These are phyloP conservation scores for Candida mesenterica DNA, from an alignment of 1,139 yeast genomes.

Conservation along the genomic window DNA sequence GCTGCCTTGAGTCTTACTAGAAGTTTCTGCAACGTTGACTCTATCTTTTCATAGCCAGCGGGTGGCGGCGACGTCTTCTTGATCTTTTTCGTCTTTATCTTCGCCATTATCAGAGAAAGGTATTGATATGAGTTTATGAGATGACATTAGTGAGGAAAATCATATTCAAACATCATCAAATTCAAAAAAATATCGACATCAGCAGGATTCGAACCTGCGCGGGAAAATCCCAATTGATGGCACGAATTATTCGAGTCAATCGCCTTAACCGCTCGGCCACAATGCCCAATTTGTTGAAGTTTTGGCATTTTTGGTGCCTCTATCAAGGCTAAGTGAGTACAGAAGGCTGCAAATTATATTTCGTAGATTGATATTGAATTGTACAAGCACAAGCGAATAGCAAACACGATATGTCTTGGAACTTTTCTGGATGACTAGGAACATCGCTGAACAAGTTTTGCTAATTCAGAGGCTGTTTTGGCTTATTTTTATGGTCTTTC, in stretches of 20 bases:
- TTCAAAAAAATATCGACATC: background rate
- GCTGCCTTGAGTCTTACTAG: conserved; percentile 59
- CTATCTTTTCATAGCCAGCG: conserved; percentile 71
- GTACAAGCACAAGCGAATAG: no score
- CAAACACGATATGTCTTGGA: no score
- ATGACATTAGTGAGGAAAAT: conserved; percentile 66
- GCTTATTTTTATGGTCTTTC: no score
- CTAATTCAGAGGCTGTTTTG: no score
- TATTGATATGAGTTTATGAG: conserved; percentile 2
- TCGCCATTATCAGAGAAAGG: conserved; percentile 10
- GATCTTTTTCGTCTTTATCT: conserved; percentile 11
- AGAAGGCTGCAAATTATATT: no score
- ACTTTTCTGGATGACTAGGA: no score
- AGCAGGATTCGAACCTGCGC: conserved; percentile 58
- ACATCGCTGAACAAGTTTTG: no score
- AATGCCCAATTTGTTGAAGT: conserved; percentile 5
- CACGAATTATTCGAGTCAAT: conserved; percentile 17
- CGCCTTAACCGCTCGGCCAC: conserved; percentile 14
- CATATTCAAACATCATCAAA: conserved; percentile 73
- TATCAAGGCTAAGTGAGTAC: no score
- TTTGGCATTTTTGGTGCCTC: background rate
- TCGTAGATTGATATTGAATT: no score
- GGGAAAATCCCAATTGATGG: conserved; percentile 44
- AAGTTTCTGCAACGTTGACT: conserved; percentile 66
- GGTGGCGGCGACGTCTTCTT: conserved; percentile 48